Percentiles rank a stretch among this genome's conserved stretches.
Evolutionary conservation across 2,329 filamentous ascomycete species (phyloP).

Genomic region (Penicillium verrucosum): DNA sequence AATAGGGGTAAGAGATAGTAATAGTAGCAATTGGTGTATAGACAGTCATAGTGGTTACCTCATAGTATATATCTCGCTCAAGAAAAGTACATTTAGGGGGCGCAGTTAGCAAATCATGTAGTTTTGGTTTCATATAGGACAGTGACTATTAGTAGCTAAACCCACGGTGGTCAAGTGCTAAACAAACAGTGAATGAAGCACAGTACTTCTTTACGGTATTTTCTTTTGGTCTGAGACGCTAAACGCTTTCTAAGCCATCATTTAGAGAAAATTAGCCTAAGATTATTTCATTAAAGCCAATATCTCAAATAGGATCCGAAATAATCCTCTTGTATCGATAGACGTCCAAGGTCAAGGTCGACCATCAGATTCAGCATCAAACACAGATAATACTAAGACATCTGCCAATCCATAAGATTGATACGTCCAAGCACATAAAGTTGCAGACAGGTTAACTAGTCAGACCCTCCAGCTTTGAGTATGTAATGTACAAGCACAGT

Average conservation of each 20-base stretch:
- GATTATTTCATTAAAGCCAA: neutral
- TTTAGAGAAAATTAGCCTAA: too few relatives aligned
- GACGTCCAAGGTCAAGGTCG: neutral
- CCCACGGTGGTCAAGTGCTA: neutral
- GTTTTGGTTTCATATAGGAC: neutral
- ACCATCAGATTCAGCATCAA: neutral
- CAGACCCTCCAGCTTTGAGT: neutral
- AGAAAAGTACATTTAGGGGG: too few relatives aligned
- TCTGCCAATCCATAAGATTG: too few relatives aligned
- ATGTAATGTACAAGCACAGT: slow-evolving; percentile 22
- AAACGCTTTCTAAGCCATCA: neutral
- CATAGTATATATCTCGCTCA: neutral
- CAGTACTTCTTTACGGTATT: neutral
- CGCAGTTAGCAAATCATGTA: neutral
- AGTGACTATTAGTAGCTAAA: neutral
- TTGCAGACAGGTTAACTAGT: neutral
- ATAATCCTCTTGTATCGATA: neutral
- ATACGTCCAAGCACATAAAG: neutral
- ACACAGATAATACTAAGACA: neutral
- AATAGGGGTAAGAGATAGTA: too few relatives aligned
- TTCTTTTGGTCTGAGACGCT: neutral
- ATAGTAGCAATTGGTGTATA: too few relatives aligned
- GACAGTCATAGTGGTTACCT: too few relatives aligned
- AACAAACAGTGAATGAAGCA: neutral
- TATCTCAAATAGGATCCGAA: neutral